These are phyloP conservation scores for Backusella luteola DNA, from an alignment of 192 early-diverging fungal genomes.

Conservation along the genomic window DNA sequence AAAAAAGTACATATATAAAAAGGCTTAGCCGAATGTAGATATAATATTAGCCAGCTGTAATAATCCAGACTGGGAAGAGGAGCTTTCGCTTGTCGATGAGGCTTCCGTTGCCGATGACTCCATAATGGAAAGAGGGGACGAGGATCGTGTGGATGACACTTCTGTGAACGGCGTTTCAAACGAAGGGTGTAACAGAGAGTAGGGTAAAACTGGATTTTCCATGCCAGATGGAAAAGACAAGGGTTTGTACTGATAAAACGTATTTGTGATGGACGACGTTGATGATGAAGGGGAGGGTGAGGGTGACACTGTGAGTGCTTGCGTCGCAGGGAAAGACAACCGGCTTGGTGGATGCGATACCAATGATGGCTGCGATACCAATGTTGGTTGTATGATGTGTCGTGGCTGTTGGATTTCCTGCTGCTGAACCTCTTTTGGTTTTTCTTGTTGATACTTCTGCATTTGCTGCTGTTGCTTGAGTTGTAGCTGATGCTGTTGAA, in stretches of 20 bases:
- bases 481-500: background rate
- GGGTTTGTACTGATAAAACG: conserved; percentile 26
- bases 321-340: background rate
- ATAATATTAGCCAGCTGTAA: conserved; percentile 32
- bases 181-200: conserved; percentile 15
- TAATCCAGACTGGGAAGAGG: background rate
- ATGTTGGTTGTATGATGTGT: background rate
- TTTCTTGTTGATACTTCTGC: background rate
- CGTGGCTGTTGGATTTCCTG: background rate
- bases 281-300: background rate
- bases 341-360: background rate
- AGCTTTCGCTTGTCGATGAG: background rate
- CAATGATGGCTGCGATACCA: background rate
- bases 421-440: background rate
- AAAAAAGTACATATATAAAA: background rate
- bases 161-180: background rate
- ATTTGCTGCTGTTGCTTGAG: background rate
- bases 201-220: conserved; percentile 11
- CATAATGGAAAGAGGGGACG: background rate
- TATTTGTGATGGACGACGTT: background rate
- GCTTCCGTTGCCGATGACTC: background rate
- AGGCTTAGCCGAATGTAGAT: conserved; percentile 31
- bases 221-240: conserved; percentile 3
- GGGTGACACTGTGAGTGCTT: background rate
- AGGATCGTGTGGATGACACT: background rate